These are phyloP conservation scores for Fusarium temperatum DNA, from an alignment of 2,329 filamentous ascomycete species.

Conservation along the genomic window DNA sequence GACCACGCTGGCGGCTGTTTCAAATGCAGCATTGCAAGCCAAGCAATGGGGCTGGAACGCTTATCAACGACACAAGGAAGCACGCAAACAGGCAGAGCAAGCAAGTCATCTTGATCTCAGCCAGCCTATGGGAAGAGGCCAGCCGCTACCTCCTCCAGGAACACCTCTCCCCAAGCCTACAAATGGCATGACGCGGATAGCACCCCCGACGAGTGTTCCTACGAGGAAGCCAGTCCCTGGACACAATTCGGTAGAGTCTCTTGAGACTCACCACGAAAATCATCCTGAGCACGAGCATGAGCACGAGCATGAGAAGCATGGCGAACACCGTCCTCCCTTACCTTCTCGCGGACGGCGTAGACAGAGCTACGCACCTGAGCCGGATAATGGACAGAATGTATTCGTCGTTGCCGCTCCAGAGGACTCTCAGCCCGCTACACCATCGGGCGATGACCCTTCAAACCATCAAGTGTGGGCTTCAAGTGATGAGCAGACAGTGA, in stretches of 20 bases:
- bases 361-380: constrained; percentile 48
- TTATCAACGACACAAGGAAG: constrained; percentile 60
- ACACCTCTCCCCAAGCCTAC: constrained; percentile 76
- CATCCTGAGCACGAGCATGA: constrained; percentile 28
- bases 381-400: constrained; percentile 59
- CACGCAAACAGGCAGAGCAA: constrained; percentile 47
- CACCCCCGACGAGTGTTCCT: constrained; percentile 62
- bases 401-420: constrained; percentile 72
- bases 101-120: constrained; percentile 54
- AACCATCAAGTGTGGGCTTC: constrained; percentile 28
- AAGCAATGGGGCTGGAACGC: constrained; percentile 69
- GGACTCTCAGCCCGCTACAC: constrained; percentile 68
- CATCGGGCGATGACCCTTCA: constrained; percentile 50
- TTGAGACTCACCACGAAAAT: constrained; percentile 45
- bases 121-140: constrained; percentile 83
- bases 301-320: constrained; percentile 16
- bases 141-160: constrained; percentile 83
- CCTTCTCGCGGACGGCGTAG: constrained; percentile 54
- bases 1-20: constrained; percentile 62
- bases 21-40: constrained; percentile 64
- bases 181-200: constrained; percentile 67
- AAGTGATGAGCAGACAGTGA: constrained; percentile 23
- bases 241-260: constrained; percentile 22
- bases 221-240: constrained; percentile 70
- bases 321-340: constrained; percentile 25